A percentile compares a stretch with the other conserved stretches of the same genome.
phyloP scores from a whole-genome alignment of 1,139 yeast species.

The Eremothecium coryli region DNA sequence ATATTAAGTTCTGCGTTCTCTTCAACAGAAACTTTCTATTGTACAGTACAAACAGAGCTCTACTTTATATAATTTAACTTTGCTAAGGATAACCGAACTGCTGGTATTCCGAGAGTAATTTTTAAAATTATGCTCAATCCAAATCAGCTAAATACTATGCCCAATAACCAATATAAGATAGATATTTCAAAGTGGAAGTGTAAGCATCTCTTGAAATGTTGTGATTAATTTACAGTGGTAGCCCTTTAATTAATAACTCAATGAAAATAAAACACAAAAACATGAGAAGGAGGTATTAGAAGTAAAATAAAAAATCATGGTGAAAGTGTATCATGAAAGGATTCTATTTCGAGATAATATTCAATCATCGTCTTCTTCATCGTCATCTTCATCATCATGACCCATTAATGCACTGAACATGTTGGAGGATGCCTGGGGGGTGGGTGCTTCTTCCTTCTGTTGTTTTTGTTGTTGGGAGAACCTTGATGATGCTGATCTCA shows the following conservation, averaged over 20 bases:
- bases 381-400: conserved; percentile 25
- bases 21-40: conserved; percentile 5
- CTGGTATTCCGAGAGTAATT: conserved; percentile 1
- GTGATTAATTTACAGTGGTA: conserved; percentile 6
- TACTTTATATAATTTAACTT: conserved; percentile 4
- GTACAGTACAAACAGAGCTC: conserved; percentile 4
- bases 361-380: conserved; percentile 7
- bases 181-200: not conserved
- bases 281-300: conserved; percentile 1
- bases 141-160: conserved; percentile 2
- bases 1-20: not conserved
- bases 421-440: conserved; percentile 23
- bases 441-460: conserved; percentile 24
- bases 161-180: conserved; percentile 5
- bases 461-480: conserved; percentile 20
- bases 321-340: not conserved
- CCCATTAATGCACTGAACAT: conserved; percentile 30
- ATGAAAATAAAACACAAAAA: conserved; percentile 5
- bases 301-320: conserved; percentile 2
- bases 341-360: no score
- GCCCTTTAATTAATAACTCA: conserved; percentile 1
- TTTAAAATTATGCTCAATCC: conserved; percentile 2
- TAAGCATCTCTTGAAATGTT: conserved; percentile 4
- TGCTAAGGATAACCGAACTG: conserved; percentile 4
- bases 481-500: conserved; percentile 27